These are phyloP conservation scores for Alternaria brassicae DNA, from an alignment of 2,329 filamentous ascomycete genomes.

Conservation along the genomic window DNA sequence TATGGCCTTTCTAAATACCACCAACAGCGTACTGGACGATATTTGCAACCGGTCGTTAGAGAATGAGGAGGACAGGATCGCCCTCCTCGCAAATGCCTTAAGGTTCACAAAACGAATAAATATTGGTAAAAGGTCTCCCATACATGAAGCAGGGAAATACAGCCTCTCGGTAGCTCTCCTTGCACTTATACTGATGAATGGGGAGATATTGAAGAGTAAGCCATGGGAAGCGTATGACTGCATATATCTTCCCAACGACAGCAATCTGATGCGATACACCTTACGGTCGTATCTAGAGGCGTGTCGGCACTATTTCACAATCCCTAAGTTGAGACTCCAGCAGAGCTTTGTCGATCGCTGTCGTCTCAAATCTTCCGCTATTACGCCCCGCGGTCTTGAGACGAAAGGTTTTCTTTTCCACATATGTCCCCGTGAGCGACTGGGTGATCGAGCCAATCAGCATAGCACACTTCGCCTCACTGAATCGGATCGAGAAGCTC, in stretches of 20 bases:
- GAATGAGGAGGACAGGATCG: constrained; percentile 22
- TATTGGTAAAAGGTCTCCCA: neutral
- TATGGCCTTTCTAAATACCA: constrained; percentile 16
- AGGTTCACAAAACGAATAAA: constrained; percentile 22
- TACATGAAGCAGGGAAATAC: constrained; percentile 7
- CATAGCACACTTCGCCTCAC: neutral
- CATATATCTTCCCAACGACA: neutral
- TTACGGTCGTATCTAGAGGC: constrained; percentile 8
- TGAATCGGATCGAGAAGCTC: neutral
- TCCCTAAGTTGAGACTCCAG: constrained; percentile 7
- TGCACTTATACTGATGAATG: constrained; percentile 23
- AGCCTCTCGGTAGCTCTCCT: constrained; percentile 25
- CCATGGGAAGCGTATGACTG: neutral
- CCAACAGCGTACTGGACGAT: constrained; percentile 25
- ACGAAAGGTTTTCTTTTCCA: constrained; percentile 18
- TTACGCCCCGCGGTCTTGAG: constrained; percentile 15
- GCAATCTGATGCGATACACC: constrained; percentile 1
- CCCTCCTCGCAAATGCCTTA: constrained; percentile 27
- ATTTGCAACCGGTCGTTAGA: constrained; percentile 20
- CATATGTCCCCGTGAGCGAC: neutral
- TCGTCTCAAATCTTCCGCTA: constrained; percentile 16
- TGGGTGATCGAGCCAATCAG: neutral
- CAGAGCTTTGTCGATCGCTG: constrained; percentile 26
- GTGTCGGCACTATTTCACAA: constrained; percentile 10
- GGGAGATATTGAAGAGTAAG: constrained; percentile 21